Percentiles rank a stretch among this genome's conserved stretches.
Conservation (phyloP, 2,329 filamentous ascomycete genomes). For the Colletotrichum agaves region DNA sequence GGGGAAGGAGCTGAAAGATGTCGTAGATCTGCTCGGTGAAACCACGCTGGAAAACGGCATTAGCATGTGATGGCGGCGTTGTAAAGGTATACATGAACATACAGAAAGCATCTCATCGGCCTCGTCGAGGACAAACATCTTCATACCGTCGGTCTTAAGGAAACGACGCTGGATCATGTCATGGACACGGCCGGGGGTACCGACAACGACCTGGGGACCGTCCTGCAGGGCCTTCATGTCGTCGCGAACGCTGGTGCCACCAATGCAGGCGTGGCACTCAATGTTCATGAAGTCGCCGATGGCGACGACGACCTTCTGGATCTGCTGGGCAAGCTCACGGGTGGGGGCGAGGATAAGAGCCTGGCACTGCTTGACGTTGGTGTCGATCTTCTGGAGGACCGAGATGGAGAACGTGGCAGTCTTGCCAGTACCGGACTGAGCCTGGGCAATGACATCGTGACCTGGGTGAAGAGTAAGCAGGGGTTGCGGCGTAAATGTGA, state of each 20-base stretch:
- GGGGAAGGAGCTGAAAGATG: conserved; percentile 98
- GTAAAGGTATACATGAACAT: conserved; percentile 48
- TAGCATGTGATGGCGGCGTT: conserved; percentile 39
- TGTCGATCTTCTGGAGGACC: conserved; percentile 98
- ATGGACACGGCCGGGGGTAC: conserved; percentile 97
- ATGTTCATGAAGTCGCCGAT: conserved; percentile 99
- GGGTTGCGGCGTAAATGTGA: conserved; percentile 1
- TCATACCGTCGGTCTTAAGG: conserved; percentile 97
- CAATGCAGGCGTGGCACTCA: conserved; percentile 99
- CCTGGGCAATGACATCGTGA: conserved; percentile 99
- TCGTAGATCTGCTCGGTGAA: conserved; percentile 99
- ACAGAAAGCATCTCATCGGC: conserved; percentile 99
- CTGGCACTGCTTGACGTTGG: conserved; percentile 95
- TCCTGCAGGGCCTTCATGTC: conserved; percentile 98
- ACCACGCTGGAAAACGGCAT: conserved; percentile 72
- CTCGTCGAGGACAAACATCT: conserved; percentile 99
- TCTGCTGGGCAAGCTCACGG: conserved; percentile 98
- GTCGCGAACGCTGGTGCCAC: conserved; percentile 96
- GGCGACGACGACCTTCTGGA: conserved; percentile 98
- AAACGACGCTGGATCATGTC: conserved; percentile 99
- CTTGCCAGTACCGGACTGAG: conserved; percentile 99
- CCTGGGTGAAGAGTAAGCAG: conserved; percentile 59
- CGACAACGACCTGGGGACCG: conserved; percentile 96
- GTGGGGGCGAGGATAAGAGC: conserved; percentile 97
- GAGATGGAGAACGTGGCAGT: conserved; percentile 99